Base-by-base conservation (phyloP, 1,139 yeast species). In the Blastobotrys capitulatus region DNA sequence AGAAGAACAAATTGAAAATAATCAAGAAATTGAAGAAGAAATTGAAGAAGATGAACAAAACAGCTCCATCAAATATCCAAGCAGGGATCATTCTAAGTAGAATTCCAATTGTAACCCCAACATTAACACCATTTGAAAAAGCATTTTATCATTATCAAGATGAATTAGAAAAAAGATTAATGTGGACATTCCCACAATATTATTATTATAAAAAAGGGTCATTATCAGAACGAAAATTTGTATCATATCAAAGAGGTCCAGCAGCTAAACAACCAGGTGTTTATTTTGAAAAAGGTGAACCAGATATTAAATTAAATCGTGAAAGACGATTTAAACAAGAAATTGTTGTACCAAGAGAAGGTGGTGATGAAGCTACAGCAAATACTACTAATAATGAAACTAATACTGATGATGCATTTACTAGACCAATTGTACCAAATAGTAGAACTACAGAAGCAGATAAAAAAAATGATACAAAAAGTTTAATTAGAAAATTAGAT, bases 151-250 rank as follows among this genome's bases (percentile, higher is more conserved):
- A 80, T 52, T 94, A 94, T 66, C 96, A 90, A 68, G 79, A 80
- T 53, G 95, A 86, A 64, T 75, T 92, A 54, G 90, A 90, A 75
- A 83, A 82, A 62, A 78, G 97, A 63, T 75, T 92, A 58, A 89
- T 90, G 96, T 89, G 97, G 96, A 89, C 97, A 0, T 92, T 92
- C 68, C 97, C 98, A 6, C 82, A 84, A 59, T 89, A 90, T 79
- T 90, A 82, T 66, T 94, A 89, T 72, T 92, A 84, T 72, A 86
- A 86, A 65, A 84, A 79, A 60, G 97, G 97, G 55, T 85, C 97
- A 1, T 73, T 92, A 56, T 80, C 96, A 9, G 96, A 89, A 65
- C 86, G 89, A 65, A 80, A 80, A 61, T 92, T 82, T 69, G 72
- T 82, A 49, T 80, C 82, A 59, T 82, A 85, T 44, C 96, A 90